Evolutionary conservation across 2,329 filamentous ascomycete species (phyloP).

Genomic region (Colletotrichum gloeosporioides): DNA sequence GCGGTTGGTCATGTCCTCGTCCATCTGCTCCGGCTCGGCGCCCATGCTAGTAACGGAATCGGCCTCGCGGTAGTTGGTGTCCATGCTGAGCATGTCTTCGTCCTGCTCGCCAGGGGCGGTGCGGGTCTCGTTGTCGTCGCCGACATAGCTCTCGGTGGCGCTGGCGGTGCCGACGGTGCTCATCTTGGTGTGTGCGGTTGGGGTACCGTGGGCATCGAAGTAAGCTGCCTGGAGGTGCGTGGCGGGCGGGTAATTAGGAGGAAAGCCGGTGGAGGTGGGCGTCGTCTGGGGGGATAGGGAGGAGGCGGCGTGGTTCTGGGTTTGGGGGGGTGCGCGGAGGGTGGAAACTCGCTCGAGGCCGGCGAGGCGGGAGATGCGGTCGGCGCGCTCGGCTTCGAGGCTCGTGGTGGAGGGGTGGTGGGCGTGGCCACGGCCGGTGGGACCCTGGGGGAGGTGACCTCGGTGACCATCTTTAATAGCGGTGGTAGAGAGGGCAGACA

Average conservation of each 20-base stretch:
- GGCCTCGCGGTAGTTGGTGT: slow-evolving; percentile 63
- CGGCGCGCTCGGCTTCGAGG: slow-evolving; percentile 89
- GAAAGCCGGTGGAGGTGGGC: slow-evolving; percentile 53
- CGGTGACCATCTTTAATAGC: slow-evolving; percentile 97
- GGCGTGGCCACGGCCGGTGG: slow-evolving; percentile 60
- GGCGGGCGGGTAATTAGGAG: slow-evolving; percentile 39
- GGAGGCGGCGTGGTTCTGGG: slow-evolving; percentile 34
- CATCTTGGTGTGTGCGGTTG: slow-evolving; percentile 71
- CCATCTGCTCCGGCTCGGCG: slow-evolving; percentile 52
- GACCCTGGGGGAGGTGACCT: slow-evolving; percentile 72
- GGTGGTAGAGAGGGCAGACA: slow-evolving; percentile 89
- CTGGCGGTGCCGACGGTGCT: slow-evolving; percentile 92
- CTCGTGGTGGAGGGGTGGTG: slow-evolving; percentile 71
- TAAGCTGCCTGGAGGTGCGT: slow-evolving; percentile 67
- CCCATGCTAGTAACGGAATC: slow-evolving; percentile 63
- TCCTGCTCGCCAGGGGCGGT: slow-evolving; percentile 61
- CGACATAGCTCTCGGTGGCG: slow-evolving; percentile 77
- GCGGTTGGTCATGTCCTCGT: slow-evolving; percentile 54
- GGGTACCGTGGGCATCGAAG: slow-evolving; percentile 80
- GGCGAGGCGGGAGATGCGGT: slow-evolving; percentile 92
- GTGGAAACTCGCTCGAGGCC: slow-evolving; percentile 89
- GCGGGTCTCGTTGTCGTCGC: slow-evolving; percentile 54
- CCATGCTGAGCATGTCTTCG: slow-evolving; percentile 76
- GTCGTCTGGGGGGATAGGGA: slow-evolving; percentile 56
- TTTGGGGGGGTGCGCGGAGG: slow-evolving; percentile 58